A percentile compares a stretch with the other conserved stretches of the same genome.
phyloP scores from a whole-genome alignment of 2,329 filamentous ascomycete genomes.

The Ophiostoma ulmi region DNA sequence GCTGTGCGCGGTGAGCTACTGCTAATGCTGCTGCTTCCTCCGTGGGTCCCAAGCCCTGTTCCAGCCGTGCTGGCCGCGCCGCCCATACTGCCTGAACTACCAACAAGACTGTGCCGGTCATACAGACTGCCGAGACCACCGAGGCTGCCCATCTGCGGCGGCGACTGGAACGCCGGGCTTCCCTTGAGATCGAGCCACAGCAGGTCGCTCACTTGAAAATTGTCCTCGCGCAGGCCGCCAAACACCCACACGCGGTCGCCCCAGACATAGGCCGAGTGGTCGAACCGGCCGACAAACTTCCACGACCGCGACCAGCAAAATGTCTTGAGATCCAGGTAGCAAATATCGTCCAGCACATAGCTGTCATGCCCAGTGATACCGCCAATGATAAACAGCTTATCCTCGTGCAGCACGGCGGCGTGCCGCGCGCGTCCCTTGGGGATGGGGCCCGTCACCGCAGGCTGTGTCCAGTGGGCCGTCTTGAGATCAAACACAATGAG shows the following conservation, averaged over 20 bases:
- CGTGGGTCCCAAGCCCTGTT: neutral
- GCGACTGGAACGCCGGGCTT: slow-evolving; percentile 72
- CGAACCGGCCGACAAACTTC: slow-evolving; percentile 91
- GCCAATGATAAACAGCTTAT: slow-evolving; percentile 92
- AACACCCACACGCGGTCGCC: slow-evolving; percentile 91
- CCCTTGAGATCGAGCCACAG: slow-evolving; percentile 97
- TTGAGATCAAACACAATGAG: slow-evolving; percentile 94
- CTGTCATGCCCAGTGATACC: slow-evolving; percentile 93
- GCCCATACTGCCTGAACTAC: slow-evolving; percentile 32
- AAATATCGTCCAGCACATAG: slow-evolving; percentile 89
- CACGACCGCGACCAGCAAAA: slow-evolving; percentile 96
- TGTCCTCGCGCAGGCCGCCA: slow-evolving; percentile 87
- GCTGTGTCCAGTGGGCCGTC: slow-evolving; percentile 92
- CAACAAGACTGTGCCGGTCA: neutral
- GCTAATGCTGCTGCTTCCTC: slow-evolving; percentile 25
- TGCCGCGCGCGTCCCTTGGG: slow-evolving; percentile 89
- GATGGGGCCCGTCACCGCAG: slow-evolving; percentile 74
- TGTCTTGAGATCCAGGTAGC: slow-evolving; percentile 92
- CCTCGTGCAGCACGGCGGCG: slow-evolving; percentile 88
- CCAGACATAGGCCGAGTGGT: slow-evolving; percentile 94
- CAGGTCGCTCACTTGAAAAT: slow-evolving; percentile 93
- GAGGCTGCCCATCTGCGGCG: slow-evolving; percentile 49
- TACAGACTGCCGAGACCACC: slow-evolving; percentile 12
- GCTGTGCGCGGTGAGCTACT: slow-evolving; percentile 46
- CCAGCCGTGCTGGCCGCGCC: slow-evolving; percentile 37